A percentile compares a stretch with the other conserved stretches of the same genome.
Evolutionary conservation across 192 early-diverging fungal genomes (phyloP).

Genomic region (Mortierella hygrophila): DNA sequence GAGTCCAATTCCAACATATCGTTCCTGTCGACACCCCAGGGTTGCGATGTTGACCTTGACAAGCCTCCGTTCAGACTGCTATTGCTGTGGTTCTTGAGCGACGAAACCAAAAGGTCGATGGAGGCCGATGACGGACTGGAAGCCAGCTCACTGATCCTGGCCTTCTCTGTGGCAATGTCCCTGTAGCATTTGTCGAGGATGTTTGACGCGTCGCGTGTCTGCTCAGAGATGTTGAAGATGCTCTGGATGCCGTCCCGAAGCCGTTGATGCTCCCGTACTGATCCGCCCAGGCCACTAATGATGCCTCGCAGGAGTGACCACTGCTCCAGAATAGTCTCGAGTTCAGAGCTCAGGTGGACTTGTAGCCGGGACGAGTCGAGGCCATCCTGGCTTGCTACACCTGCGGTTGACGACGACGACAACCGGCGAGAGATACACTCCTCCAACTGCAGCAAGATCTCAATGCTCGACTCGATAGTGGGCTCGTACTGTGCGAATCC

Average conservation of each 20-base stretch:
- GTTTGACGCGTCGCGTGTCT: constrained; percentile 18
- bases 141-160: constrained; percentile 14
- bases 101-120: neutral
- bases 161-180: constrained; percentile 32
- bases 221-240: constrained; percentile 34
- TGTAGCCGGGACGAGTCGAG: neutral
- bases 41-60: neutral
- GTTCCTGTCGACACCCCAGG: constrained; percentile 43
- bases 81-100: constrained; percentile 13
- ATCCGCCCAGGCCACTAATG: constrained; percentile 27
- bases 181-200: constrained; percentile 38
- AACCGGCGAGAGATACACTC: constrained; percentile 20
- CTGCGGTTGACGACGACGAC: neutral
- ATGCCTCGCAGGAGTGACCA: constrained; percentile 36
- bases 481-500: constrained; percentile 52
- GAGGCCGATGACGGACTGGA: neutral
- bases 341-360: constrained; percentile 19
- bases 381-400: neutral
- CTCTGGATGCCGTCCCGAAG: constrained; percentile 51
- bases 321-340: constrained; percentile 19
- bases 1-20: constrained; percentile 54
- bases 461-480: constrained; percentile 48
- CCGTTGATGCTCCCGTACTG: constrained; percentile 44
- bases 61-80: constrained; percentile 19
- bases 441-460: constrained; percentile 46